Base-by-base conservation (phyloP, 306 rosid genomes). In the Quercus robur region DNA sequence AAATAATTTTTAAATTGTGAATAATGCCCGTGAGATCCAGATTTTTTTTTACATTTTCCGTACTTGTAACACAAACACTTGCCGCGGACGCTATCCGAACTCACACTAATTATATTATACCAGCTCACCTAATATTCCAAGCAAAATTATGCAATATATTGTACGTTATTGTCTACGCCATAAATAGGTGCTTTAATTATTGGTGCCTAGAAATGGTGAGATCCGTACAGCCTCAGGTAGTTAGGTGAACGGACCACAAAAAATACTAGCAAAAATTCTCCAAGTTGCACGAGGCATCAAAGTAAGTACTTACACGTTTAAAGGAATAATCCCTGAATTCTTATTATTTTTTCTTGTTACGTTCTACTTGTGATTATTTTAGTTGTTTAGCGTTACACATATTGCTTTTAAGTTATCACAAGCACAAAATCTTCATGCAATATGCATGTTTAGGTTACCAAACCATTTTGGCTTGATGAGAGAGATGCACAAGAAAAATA, bases 381-480 rank as follows among this genome's bases (percentile, higher is more conserved):
- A 49, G 54, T 49, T 49, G 54, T 49, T 3, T 49, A 49, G 54
- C 0, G 54, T 49, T 49, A 21, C 67, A 61, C 19, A 13, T 1
- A 10, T 25, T 66, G 33, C 55, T 15, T 21, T 2, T 26, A 63
- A 10, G n/a, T 5, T 5, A 4, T 54, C 25, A 49, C 54, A 49
- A 12, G 54, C 54, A 49, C 17, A 49, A 49, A 49, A 49, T 49
- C 54, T 49, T 49, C 54, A 49, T 49, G 54, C 5, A 49, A 12
- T 6, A 35, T 68, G 52, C 72, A 63, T 49, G 52, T 63, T 12
- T 79, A 73, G 83, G 80, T 75, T 75, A 81, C 80, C 84, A 57
- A 75, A 75, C 84, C 55, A 8, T 19, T 35, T 5, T 35, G 19
- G 49, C 10, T 17, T 5, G 46, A 41, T 12, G 1, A 49, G 41